A percentile compares a stretch with the other conserved stretches of the same genome.
Conservation (phyloP, 495 filamentous ascomycete species). For the Hamigera avellanea region DNA sequence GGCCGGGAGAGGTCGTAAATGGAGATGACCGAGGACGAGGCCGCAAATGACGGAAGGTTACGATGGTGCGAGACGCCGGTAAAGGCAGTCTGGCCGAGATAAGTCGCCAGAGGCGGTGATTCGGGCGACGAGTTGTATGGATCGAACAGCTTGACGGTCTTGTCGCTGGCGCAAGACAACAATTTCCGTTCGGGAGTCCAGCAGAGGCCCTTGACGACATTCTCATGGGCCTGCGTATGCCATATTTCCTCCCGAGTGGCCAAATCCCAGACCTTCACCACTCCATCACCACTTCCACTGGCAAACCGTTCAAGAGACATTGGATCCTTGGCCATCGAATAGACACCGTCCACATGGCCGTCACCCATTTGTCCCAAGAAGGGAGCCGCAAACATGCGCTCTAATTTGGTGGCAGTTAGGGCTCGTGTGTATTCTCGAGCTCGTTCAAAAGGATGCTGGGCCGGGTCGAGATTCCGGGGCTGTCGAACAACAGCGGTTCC, state of each 20-base stretch:
- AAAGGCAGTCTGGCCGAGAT: slow-evolving; percentile 70
- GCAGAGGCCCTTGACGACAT: slow-evolving; percentile 83
- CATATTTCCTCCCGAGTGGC: slow-evolving; percentile 67
- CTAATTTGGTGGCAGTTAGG: slow-evolving; percentile 84
- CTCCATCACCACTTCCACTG: slow-evolving; percentile 72
- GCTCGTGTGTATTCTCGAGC: slow-evolving; percentile 86
- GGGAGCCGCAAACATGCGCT: slow-evolving; percentile 91
- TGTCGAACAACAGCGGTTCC: slow-evolving; percentile 62
- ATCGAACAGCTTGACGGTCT: slow-evolving; percentile 80
- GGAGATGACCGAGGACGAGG: slow-evolving; percentile 66
- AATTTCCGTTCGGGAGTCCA: slow-evolving; percentile 80
- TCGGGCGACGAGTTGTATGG: slow-evolving; percentile 62
- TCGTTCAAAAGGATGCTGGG: slow-evolving; percentile 87
- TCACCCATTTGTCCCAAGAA: slow-evolving; percentile 80
- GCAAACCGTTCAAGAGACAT: slow-evolving; percentile 58
- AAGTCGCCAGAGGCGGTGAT: slow-evolving; percentile 61
- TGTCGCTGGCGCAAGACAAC: slow-evolving; percentile 81
- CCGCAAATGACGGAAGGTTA: slow-evolving; percentile 59
- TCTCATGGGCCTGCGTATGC: slow-evolving; percentile 69
- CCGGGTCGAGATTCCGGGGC: slow-evolving; percentile 83
- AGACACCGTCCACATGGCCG: slow-evolving; percentile 92
- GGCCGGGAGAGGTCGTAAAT: slow-evolving; percentile 77
- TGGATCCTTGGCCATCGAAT: slow-evolving; percentile 60
- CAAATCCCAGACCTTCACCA: slow-evolving; percentile 92
- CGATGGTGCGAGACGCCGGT: slow-evolving; percentile 79